Percentiles rank a stretch among this genome's conserved stretches.
phyloP scores from a whole-genome alignment of 345 rosid genomes.

The Cardamine resedifolia region DNA sequence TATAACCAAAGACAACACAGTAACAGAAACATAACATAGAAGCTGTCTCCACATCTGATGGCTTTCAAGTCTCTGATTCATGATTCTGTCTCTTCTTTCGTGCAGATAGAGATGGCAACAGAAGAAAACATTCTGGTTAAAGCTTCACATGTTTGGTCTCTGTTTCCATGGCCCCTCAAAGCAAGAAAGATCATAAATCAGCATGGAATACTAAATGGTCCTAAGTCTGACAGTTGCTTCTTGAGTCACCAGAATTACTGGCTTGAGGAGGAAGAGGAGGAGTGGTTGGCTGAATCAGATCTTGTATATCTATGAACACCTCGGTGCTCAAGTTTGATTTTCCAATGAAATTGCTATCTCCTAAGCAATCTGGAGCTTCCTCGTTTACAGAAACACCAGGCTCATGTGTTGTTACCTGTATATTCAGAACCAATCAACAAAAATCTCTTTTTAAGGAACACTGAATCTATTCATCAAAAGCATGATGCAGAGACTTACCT shows the following conservation, averaged over 20 bases:
- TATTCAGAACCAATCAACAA: not conserved
- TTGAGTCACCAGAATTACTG: not conserved
- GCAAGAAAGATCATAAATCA: slow-evolving; percentile 6
- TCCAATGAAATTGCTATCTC: slow-evolving; percentile 13
- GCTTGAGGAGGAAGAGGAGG: slow-evolving; percentile 24
- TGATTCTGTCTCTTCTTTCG: not conserved
- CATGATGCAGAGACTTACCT: slow-evolving; percentile 31
- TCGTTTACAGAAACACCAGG: slow-evolving; percentile 8
- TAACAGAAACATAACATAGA: slow-evolving; percentile 15
- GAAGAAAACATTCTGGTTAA: not conserved
- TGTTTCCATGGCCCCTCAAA: slow-evolving; percentile 11
- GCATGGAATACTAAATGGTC: not conserved
- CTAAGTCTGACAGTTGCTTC: slow-evolving; percentile 17
- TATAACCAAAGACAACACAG: slow-evolving; percentile 1
- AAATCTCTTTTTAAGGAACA: not conserved
- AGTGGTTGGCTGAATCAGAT: slow-evolving; percentile 23
- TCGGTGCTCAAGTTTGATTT: not conserved
- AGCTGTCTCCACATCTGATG: slow-evolving; percentile 14
- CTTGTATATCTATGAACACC: slow-evolving; percentile 11
- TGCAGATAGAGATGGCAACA: not conserved
- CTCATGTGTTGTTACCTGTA: slow-evolving; percentile 25
- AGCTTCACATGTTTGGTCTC: slow-evolving; percentile 22
- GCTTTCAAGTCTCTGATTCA: slow-evolving; percentile 6
- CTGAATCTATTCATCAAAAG: not conserved
- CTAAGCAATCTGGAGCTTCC: slow-evolving; percentile 15